Base-by-base conservation (phyloP, 176 grass and related monocot species). In the Musa troglodytarum region DNA sequence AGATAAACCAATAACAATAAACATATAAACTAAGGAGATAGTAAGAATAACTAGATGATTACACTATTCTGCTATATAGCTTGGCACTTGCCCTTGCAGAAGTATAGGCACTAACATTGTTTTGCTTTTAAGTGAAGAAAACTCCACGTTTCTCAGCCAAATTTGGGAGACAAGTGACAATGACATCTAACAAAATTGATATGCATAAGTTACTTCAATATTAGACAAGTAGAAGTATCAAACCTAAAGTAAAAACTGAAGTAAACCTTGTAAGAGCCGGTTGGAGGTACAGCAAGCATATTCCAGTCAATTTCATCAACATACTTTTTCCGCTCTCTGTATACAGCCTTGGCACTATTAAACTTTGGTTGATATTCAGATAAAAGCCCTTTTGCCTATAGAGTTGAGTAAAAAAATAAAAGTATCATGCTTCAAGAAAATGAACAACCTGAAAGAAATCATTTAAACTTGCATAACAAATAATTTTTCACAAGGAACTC, bases 301-400 rank as follows among this genome's bases (percentile, higher is more conserved):
- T 86, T 89, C 94, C 94, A 98, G 83, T 98, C 94, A 76, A 98
- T 98, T 78, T 93, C 86, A 69, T 98, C 94, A 76, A 98, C 79
- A 71, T 87, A 88, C 72, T 97, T 97, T 78, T 97, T 97, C 14
- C 94, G 85, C 66, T 97, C 94, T 87, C 87, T 88, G 80, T 89
- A 93, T 58, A 98, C 94, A n/a, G 94, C 94, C 74, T 80, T 93
- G 84, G 90, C 90, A 84, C 94, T 98, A 72, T 93, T 98, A 85
- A 89, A 98, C 80, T 98, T 98, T 49, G 90, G 90, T 76, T 93
- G 94, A 81, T 98, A 98, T 77, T 98, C 94, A 21, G 94, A 98
- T 72, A 93, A 79, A 74, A 98, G 79, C 56, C 94, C 90, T 98
- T 98, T 98, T 69, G 94, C 94, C 94, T 98, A 77, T 59, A 68